Percentiles rank a stretch among this genome's conserved stretches.
phyloP scores from a whole-genome alignment of 2,329 filamentous ascomycete species.

The Monosporascus sp. region DNA sequence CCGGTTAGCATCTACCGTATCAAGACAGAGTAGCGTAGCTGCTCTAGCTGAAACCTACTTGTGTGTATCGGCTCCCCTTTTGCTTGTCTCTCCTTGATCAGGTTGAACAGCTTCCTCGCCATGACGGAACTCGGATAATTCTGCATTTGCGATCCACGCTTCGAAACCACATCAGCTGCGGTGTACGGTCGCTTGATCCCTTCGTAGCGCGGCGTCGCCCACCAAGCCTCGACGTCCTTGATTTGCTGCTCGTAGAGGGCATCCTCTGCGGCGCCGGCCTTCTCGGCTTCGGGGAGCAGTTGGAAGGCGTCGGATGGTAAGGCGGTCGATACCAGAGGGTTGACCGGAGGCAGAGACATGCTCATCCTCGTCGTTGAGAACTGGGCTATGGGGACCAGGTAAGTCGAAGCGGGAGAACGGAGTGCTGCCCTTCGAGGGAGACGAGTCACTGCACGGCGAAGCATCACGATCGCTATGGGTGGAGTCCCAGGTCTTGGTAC shows the following conservation, averaged over 20 bases:
- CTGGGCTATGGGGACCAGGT: slow-evolving; percentile 19
- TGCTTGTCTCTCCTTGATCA: slow-evolving; percentile 71
- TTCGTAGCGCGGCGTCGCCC: slow-evolving; percentile 75
- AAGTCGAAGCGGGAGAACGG: slow-evolving; percentile 13
- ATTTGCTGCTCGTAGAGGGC: slow-evolving; percentile 79
- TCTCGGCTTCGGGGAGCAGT: slow-evolving; percentile 70
- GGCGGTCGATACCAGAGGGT: slow-evolving; percentile 55
- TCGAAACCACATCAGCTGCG: slow-evolving; percentile 85
- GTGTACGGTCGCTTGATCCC: slow-evolving; percentile 91
- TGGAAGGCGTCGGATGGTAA: slow-evolving; percentile 77
- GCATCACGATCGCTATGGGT: slow-evolving; percentile 15
- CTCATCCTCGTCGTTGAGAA: slow-evolving; percentile 35
- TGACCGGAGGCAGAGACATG: slow-evolving; percentile 52
- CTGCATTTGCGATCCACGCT: slow-evolving; percentile 81
- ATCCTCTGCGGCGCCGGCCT: slow-evolving; percentile 77
- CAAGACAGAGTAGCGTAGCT: slow-evolving; percentile 1
- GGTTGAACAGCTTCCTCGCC: slow-evolving; percentile 89
- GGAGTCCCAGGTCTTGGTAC: neutral
- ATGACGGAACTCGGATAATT: slow-evolving; percentile 89
- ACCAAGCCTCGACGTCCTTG: slow-evolving; percentile 84
- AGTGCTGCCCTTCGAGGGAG: slow-evolving; percentile 18
- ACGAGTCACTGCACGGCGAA: slow-evolving; percentile 21
- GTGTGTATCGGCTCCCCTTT: slow-evolving; percentile 89
- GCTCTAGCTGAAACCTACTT: slow-evolving; percentile 47
- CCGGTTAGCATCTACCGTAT: neutral